Evolutionary conservation across 805 yeast genomes (phyloP).

Genomic region (Metschnikowia orientalis): DNA sequence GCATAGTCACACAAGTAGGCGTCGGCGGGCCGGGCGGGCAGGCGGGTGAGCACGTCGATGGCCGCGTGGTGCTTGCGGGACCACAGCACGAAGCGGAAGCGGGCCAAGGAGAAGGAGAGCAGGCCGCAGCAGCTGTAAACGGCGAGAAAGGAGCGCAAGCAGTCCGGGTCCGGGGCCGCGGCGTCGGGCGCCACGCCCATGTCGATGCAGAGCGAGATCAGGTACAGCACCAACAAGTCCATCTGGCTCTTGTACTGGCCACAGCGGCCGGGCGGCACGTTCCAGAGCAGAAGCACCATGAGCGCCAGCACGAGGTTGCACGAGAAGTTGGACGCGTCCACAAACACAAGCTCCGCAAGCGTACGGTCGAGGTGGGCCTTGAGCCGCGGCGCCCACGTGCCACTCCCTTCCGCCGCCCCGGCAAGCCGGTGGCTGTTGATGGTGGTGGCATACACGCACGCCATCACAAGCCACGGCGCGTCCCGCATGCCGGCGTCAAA

Average conservation of each 20-base stretch:
- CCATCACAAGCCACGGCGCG: slow-evolving; percentile 41
- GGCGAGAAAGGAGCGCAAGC: slow-evolving; percentile 41
- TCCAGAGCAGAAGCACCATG: slow-evolving; percentile 47
- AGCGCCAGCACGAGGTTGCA: slow-evolving; percentile 40
- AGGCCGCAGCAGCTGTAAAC: slow-evolving; percentile 51
- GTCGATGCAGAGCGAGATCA: slow-evolving; percentile 47
- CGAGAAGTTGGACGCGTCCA: slow-evolving; percentile 41
- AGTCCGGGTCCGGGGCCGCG: slow-evolving; percentile 19
- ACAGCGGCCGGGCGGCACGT: slow-evolving; percentile 47
- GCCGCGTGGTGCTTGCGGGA: slow-evolving; percentile 40
- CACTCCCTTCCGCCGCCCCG: slow-evolving; percentile 15
- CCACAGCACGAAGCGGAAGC: slow-evolving; percentile 50
- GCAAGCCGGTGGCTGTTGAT: slow-evolving; percentile 39
- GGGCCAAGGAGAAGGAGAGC: slow-evolving; percentile 46
- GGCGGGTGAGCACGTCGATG: slow-evolving; percentile 14
- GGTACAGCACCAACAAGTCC: slow-evolving; percentile 42
- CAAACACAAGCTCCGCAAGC: slow-evolving; percentile 41
- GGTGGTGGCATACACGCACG: slow-evolving; percentile 45
- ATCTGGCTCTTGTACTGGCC: slow-evolving; percentile 53
- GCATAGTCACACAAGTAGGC: slow-evolving; percentile 42
- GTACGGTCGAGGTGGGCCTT: slow-evolving; percentile 43
- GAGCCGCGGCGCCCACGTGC: slow-evolving; percentile 39
- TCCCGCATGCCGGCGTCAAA: slow-evolving; percentile 39
- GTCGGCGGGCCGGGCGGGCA: slow-evolving; percentile 5
- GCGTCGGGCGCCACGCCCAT: slow-evolving; percentile 28